Evolutionary conservation across 257 asterid genomes (phyloP), one percentile per base, ranked within the genome.

Genomic region (Euphrasia confusa): DNA sequence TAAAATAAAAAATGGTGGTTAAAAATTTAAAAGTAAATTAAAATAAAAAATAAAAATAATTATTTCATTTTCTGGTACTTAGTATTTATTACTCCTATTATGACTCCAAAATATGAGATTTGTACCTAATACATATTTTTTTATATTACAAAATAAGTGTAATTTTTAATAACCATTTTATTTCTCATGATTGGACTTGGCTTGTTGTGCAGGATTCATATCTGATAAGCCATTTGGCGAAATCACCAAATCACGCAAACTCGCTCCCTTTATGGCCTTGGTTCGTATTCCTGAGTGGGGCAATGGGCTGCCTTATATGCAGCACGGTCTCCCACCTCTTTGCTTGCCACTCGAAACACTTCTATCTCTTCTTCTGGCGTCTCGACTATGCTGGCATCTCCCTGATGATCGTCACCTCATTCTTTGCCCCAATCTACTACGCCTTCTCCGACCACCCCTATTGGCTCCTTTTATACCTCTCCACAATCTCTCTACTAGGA

Each of bases 371-470:
- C 84, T 89, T 88, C 79, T 92, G 98, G 98, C 88, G 97, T 60
- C 86, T 92, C 17, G 98, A 92, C 77, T 89, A 92, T 28, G 74
- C 86, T 6, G 98, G 98, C 17, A 92, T 92, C 56, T 70, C 98
- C 55, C 58, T 88, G 49, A 92, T 92, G 98, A 89, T 92, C 7
- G 82, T 86, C 74, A 74, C 76, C 72, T 92, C 98, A 44, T 92
- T 92, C 85, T 81, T 86, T 30, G 79, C 97, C 2, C 97, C 95
- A 4, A 68, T 88, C 33, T 92, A 83, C 84, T 92, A 92, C 59
- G 57, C 84, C 14, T 88, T 92, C 87, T 72, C 66, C 26, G 81
- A 84, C 48, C 78, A 80, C 35, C 96, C 90, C 2, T 37, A 40
- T 15, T 86, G 83, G 75, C 82, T 88, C 61, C 24, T 78, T 53